Evolutionary conservation across 202 grass and related monocot species (phyloP), one percentile per base, ranked within the genome.

Genomic region (Alloteropsis angusta): DNA sequence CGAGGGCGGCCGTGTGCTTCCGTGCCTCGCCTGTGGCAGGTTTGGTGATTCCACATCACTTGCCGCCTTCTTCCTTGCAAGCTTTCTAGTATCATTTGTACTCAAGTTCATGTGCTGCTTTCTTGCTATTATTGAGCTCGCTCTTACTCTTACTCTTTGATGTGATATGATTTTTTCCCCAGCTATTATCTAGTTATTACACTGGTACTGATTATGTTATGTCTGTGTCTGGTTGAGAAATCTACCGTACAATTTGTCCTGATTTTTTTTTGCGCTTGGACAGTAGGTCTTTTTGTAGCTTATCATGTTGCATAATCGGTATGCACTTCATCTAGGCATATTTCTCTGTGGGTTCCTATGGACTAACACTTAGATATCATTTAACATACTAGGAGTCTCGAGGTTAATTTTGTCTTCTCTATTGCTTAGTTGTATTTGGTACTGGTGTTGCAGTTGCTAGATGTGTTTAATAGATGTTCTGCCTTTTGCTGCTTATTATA

Each of bases 11-110:
- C 91, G 78, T 34, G 83, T 77, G 28, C 75, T 67, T 28, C 75
- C 71, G 21, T 96, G 92, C 74, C 74, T 93, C 74, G 84, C 85
- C 58, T 99, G 96, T 75, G 86, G 83, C 85, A 98, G 96, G 96
- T 88, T 88, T 81, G 87, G 82, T 48, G 82, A 85, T 77, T 85
- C 88, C 41, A 54, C 76, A 61, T 79, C 84, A 32, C 71, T 75
- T 60, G 50, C 54, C 53, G 73, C 52, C 47, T 85, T 73, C 77
- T 87, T 80, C 28, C 43, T 87, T 54, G 39, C 46, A 60, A 93
- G 59, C 60, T 58, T 87, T 65, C 60, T 88, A 74, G 81, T 88
- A 65, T 61, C 72, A 46, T 62, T 91, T 55, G 49, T 85, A 52
- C 34, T 72, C n/a, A 77, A 79, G 58, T 88, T 88, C 60, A 18